A percentile compares a stretch with the other conserved stretches of the same genome.
These are phyloP conservation scores for Pseudocercospora musae DNA, from an alignment of 2,329 filamentous ascomycete genomes.

Conservation along the genomic window DNA sequence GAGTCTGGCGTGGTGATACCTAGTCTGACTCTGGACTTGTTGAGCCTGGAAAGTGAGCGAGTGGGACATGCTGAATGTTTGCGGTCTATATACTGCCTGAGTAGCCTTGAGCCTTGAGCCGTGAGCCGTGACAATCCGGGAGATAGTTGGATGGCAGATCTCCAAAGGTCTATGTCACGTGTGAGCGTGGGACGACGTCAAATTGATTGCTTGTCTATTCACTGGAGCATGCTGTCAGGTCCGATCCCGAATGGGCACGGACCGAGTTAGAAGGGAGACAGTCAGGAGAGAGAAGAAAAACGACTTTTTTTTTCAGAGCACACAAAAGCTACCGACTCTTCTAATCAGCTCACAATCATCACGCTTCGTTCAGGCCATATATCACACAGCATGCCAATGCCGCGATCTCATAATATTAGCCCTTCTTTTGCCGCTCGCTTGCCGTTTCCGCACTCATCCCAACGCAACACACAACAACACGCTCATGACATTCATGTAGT, in stretches of 20 bases:
- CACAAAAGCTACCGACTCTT: conserved; percentile 2
- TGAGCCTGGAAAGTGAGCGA: not conserved
- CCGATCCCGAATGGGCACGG: not conserved
- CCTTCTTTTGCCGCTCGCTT: not conserved
- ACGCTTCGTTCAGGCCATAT: not conserved
- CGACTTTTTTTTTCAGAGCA: not conserved
- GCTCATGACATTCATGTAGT: not conserved
- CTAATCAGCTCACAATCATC: conserved; percentile 3
- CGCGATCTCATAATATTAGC: not conserved
- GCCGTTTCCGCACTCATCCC: not conserved
- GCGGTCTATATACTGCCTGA: not conserved
- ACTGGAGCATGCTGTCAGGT: no score
- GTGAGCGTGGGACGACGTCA: not conserved
- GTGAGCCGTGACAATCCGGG: not conserved
- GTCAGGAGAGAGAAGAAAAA: not conserved
- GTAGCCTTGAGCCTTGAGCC: not conserved
- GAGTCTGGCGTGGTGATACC: not conserved
- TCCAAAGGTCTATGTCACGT: not conserved
- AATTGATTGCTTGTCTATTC: not conserved
- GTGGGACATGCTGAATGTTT: not conserved
- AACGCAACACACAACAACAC: not conserved
- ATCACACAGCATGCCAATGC: not conserved
- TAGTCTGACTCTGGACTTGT: not conserved
- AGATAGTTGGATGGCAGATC: not conserved
- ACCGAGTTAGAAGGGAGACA: not conserved